Conservation (phyloP, 371 early-diverging fungal genomes). For the Mucor racemosus region DNA sequence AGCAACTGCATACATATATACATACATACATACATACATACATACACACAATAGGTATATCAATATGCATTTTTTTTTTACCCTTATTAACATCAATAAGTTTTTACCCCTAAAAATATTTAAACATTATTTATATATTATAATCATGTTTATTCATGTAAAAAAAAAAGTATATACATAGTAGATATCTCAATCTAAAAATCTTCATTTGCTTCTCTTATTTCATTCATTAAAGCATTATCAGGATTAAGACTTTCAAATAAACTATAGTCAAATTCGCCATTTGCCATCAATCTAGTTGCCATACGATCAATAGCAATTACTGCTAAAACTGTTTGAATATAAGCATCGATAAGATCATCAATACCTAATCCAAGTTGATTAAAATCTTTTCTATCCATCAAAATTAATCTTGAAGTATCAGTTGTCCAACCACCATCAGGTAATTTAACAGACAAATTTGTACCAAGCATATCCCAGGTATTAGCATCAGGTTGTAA, state of each 20-base stretch:
- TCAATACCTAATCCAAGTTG: slow-evolving; percentile 89
- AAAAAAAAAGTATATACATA: not conserved
- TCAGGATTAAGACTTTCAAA: slow-evolving; percentile 90
- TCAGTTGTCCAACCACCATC: slow-evolving; percentile 89
- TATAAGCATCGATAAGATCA: slow-evolving; percentile 92
- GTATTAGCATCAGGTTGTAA: slow-evolving; percentile 62
- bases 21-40: too few species aligned
- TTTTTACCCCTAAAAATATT: too few species aligned
- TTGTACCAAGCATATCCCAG: slow-evolving; percentile 96
- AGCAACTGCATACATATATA: too few species aligned
- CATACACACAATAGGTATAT: too few species aligned
- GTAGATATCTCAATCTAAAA: slow-evolving; percentile 18
- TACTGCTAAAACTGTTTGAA: slow-evolving; percentile 88
- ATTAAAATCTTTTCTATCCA: slow-evolving; percentile 96
- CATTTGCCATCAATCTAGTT: slow-evolving; percentile 69
- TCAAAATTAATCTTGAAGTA: slow-evolving; percentile 80
- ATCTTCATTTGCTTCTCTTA: slow-evolving; percentile 59
- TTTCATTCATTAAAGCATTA: slow-evolving; percentile 77
- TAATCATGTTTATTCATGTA: too few species aligned
- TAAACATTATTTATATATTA: too few species aligned
- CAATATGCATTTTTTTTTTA: too few species aligned
- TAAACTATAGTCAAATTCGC: slow-evolving; percentile 77
- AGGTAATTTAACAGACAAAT: slow-evolving; percentile 79
- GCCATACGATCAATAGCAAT: slow-evolving; percentile 93
- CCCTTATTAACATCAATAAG: too few species aligned